A percentile compares a stretch with the other conserved stretches of the same genome.
Conservation (phyloP, 164 flowering plant genomes). For the Buxus sempervirens region DNA sequence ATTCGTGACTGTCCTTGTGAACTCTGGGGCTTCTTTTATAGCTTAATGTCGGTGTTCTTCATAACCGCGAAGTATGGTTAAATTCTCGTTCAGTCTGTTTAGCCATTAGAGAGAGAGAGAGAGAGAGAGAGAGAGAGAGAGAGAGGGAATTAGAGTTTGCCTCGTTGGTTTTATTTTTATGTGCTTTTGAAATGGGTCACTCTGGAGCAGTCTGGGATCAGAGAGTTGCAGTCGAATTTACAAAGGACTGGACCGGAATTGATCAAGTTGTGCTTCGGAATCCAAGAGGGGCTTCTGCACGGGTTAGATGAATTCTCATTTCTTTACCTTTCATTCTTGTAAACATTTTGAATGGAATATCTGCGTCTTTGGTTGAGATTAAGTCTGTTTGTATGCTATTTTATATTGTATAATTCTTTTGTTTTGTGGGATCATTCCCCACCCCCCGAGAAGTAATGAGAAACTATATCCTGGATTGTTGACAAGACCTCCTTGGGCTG, state of each 20-base stretch:
- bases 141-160: not conserved
- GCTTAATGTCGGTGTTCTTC: not conserved
- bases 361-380: too few species aligned
- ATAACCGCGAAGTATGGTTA: not conserved
- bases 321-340: not conserved
- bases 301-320: slow-evolving; percentile 41
- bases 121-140: too few species aligned
- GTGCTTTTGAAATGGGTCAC: slow-evolving; percentile 59
- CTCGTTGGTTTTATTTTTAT: slow-evolving; percentile 1
- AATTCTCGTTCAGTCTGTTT: not conserved
- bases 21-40: not conserved
- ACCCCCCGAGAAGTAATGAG: too few species aligned
- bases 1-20: slow-evolving; percentile 14
- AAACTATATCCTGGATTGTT: too few species aligned
- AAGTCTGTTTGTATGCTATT: too few species aligned
- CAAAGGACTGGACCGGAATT: slow-evolving; percentile 87
- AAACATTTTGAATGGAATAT: too few species aligned
- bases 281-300: slow-evolving; percentile 73
- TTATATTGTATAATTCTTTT: too few species aligned
- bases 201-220: slow-evolving; percentile 69
- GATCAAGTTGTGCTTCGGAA: slow-evolving; percentile 68
- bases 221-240: slow-evolving; percentile 53
- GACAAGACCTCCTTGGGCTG: too few species aligned
- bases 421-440: too few species aligned
- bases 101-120: too few species aligned